Percentiles rank a stretch among this genome's conserved stretches.
Conservation (phyloP, 2,329 filamentous ascomycete species). For the Periglandula ipomoeae region DNA sequence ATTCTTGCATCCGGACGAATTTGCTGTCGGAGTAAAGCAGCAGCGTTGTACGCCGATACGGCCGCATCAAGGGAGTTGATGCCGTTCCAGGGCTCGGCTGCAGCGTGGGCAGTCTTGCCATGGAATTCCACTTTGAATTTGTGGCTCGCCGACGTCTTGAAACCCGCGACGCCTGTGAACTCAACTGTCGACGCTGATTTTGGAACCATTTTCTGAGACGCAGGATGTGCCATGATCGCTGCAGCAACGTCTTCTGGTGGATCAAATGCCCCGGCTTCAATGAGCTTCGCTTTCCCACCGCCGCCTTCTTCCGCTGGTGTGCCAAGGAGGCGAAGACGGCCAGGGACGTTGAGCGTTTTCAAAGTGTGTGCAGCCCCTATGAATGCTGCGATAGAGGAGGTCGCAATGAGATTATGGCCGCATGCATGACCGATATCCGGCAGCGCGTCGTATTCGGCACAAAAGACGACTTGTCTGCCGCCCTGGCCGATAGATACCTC, state of each 20-base stretch:
- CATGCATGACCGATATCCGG: conserved; percentile 34
- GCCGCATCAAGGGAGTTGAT: conserved; percentile 30
- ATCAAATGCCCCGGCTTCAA: conserved; percentile 16
- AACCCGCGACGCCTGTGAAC: neutral
- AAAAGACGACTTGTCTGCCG: conserved; percentile 22
- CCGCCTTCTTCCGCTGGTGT: conserved; percentile 34
- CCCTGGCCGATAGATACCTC: conserved; percentile 18
- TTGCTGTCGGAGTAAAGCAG: conserved; percentile 29
- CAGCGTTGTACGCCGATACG: conserved; percentile 24
- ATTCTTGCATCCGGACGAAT: conserved; percentile 27
- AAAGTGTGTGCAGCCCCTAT: conserved; percentile 25
- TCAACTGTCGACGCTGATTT: no score
- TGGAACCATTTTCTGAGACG: neutral
- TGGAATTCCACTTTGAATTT: conserved; percentile 19
- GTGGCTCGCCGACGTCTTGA: conserved; percentile 5
- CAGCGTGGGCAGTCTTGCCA: conserved; percentile 26
- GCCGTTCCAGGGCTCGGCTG: conserved; percentile 26
- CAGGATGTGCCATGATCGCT: conserved; percentile 21
- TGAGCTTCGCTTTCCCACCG: conserved; percentile 25
- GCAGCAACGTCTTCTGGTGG: conserved; percentile 13
- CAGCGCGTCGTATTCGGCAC: conserved; percentile 35
- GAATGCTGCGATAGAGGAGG: conserved; percentile 28
- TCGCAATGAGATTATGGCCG: conserved; percentile 36
- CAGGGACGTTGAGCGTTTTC: conserved; percentile 16
- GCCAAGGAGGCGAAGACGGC: conserved; percentile 29